These are phyloP conservation scores for Podospora pseudopauciseta DNA, from an alignment of 495 filamentous ascomycete species.

Conservation along the genomic window DNA sequence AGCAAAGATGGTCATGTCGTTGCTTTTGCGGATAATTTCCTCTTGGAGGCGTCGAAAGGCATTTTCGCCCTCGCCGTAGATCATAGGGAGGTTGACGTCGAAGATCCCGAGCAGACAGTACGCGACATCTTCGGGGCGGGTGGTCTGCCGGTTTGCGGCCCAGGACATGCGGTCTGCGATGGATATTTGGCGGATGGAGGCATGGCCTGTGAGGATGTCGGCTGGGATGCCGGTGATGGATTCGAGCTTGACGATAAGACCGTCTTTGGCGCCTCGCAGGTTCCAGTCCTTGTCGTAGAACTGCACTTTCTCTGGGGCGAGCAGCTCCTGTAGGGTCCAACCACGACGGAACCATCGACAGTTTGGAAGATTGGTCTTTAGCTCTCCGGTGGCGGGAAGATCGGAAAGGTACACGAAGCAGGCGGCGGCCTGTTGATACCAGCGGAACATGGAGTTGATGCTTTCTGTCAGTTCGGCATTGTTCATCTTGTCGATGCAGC, in stretches of 20 bases:
- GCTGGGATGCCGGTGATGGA: conserved; percentile 8
- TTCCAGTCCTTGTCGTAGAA: conserved; percentile 33
- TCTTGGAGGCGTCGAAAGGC: conserved; percentile 17
- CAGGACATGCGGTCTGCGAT: conserved; percentile 17
- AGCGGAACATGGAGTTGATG: conserved; percentile 45
- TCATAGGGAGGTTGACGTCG: conserved; percentile 15
- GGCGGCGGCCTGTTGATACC: conserved; percentile 27
- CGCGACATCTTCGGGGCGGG: conserved; percentile 13
- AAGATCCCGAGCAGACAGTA: conserved; percentile 18
- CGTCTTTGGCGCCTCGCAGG: not conserved
- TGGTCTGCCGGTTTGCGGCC: conserved; percentile 11
- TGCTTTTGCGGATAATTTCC: conserved; percentile 7
- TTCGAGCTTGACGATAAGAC: not conserved
- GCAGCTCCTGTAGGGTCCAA: conserved; percentile 1
- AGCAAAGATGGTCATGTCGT: conserved; percentile 10
- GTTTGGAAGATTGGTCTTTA: not conserved
- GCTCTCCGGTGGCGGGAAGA: not conserved
- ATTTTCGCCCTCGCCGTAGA: conserved; percentile 15
- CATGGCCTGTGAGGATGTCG: conserved; percentile 4
- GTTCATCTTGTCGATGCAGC: conserved; percentile 40
- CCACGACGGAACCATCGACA: conserved; percentile 2
- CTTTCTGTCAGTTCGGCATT: conserved; percentile 39
- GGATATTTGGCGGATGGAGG: not conserved
- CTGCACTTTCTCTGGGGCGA: not conserved
- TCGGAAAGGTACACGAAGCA: conserved; percentile 33